Conservation (phyloP, 192 early-diverging fungal genomes). For the Coemansia umbellata region DNA sequence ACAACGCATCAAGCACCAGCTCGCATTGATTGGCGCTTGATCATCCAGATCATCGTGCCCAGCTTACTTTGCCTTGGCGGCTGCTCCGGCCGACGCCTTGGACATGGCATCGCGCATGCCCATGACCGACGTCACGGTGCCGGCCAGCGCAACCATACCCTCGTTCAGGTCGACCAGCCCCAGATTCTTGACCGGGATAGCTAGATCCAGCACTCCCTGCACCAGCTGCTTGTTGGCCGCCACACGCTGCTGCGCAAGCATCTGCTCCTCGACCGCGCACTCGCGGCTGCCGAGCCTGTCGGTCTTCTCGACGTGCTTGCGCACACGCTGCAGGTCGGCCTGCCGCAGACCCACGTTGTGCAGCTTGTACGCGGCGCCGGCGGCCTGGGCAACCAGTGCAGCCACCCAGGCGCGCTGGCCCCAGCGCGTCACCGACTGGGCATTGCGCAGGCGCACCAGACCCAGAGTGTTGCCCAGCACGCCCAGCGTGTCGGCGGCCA, state of each 20-base stretch:
- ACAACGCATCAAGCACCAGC: too few relatives aligned
- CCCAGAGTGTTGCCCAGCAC: constrained; percentile 23
- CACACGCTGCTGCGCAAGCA: constrained; percentile 9
- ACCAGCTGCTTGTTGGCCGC: constrained; percentile 23
- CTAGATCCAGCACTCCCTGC: constrained; percentile 40
- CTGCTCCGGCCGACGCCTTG: constrained; percentile 5
- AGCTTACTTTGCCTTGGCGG: too few relatives aligned
- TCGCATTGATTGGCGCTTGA: too few relatives aligned
- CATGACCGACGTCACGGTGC: constrained; percentile 52
- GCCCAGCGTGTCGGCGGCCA: constrained; percentile 38
- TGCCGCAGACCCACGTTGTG: constrained; percentile 13
- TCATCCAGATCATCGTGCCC: too few relatives aligned
- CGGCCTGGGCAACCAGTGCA: constrained; percentile 31
- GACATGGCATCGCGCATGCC: constrained; percentile 38
- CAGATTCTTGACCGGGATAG: constrained; percentile 48
- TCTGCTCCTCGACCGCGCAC: constrained; percentile 26
- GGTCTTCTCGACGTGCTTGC: constrained; percentile 23
- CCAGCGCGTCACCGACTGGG: constrained; percentile 16
- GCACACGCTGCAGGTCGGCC: constrained; percentile 33
- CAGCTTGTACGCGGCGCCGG: constrained; percentile 35
- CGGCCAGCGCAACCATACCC: constrained; percentile 52
- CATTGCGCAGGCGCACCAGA: constrained; percentile 20
- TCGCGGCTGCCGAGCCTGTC: constrained; percentile 34
- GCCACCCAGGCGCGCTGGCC: constrained; percentile 40
- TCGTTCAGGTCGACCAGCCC: constrained; percentile 44